Percentiles rank a stretch among this genome's conserved stretches.
phyloP scores from a whole-genome alignment of 106 monocot genomes.

The Vanilla planifolia region DNA sequence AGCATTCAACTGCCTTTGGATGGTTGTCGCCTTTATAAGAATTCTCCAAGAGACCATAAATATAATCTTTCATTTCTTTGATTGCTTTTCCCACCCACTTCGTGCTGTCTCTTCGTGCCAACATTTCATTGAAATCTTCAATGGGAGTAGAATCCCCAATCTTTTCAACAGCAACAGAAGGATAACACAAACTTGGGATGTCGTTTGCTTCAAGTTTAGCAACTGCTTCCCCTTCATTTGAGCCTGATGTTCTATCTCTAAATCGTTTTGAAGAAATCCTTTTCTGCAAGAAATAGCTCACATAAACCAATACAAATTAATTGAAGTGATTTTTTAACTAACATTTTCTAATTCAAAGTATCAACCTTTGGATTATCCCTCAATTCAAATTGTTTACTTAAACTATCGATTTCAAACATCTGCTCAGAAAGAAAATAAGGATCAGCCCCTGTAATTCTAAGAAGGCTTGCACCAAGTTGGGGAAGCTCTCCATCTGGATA shows the following conservation, averaged over 20 bases:
- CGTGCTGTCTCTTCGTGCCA: slow-evolving; percentile 64
- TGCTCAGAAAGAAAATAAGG: slow-evolving; percentile 33
- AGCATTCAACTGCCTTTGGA: slow-evolving; percentile 70
- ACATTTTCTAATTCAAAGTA: neutral
- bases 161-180: slow-evolving; percentile 26
- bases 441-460: slow-evolving; percentile 69
- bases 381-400: slow-evolving; percentile 50
- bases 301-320: neutral
- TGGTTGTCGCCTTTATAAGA: slow-evolving; percentile 48
- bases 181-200: slow-evolving; percentile 6
- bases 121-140: slow-evolving; percentile 84
- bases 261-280: slow-evolving; percentile 33
- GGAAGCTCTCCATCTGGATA: slow-evolving; percentile 66
- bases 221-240: slow-evolving; percentile 18
- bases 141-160: slow-evolving; percentile 64
- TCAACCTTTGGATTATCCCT: slow-evolving; percentile 85
- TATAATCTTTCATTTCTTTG: slow-evolving; percentile 72
- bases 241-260: slow-evolving; percentile 22
- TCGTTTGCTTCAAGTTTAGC: slow-evolving; percentile 14
- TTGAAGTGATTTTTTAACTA: neutral
- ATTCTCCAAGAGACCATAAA: slow-evolving; percentile 61
- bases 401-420: slow-evolving; percentile 35
- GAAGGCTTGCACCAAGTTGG: slow-evolving; percentile 50
- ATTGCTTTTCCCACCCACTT: slow-evolving; percentile 71
- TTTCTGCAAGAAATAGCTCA: slow-evolving; percentile 31